These are phyloP conservation scores for Penicillium sp. DNA, from an alignment of 2,329 filamentous ascomycete species.

Conservation along the genomic window DNA sequence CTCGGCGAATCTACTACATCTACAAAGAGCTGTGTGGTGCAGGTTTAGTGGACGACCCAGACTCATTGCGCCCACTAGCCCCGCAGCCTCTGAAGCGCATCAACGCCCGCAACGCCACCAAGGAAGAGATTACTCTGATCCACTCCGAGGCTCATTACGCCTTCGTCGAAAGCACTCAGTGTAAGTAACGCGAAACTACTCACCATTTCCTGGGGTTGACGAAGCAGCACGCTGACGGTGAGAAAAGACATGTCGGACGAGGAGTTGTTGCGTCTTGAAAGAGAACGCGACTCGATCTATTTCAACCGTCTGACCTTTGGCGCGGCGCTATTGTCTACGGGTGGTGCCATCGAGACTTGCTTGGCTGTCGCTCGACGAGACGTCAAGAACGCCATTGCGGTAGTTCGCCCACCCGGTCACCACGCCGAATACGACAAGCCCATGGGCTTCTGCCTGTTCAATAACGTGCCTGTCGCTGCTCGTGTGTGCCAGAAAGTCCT, in stretches of 20 bases:
- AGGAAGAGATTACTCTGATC: constrained; percentile 76
- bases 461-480: constrained; percentile 94
- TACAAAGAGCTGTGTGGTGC: constrained; percentile 84
- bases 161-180: constrained; percentile 67
- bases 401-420: constrained; percentile 92
- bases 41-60: constrained; percentile 69
- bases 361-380: constrained; percentile 80
- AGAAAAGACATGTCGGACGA: constrained; percentile 51
- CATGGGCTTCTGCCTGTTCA: constrained; percentile 97
- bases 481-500: constrained; percentile 81
- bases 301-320: constrained; percentile 80
- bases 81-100: constrained; percentile 68
- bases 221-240: constrained; percentile 16
- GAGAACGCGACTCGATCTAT: constrained; percentile 74
- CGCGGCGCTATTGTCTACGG: constrained; percentile 80
- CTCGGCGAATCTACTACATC: constrained; percentile 86
- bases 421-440: constrained; percentile 84
- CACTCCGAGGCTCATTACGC: constrained; percentile 76
- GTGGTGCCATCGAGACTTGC: constrained; percentile 94
- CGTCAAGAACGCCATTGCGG: constrained; percentile 92
- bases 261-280: constrained; percentile 69
- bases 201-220: neutral
- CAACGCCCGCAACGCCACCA: constrained; percentile 71
- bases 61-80: constrained; percentile 52
- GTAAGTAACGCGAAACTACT: constrained; percentile 28